Evolutionary conservation across 73 alveolate genomes (phyloP).

Genomic region (Paramecium caudatum): DNA sequence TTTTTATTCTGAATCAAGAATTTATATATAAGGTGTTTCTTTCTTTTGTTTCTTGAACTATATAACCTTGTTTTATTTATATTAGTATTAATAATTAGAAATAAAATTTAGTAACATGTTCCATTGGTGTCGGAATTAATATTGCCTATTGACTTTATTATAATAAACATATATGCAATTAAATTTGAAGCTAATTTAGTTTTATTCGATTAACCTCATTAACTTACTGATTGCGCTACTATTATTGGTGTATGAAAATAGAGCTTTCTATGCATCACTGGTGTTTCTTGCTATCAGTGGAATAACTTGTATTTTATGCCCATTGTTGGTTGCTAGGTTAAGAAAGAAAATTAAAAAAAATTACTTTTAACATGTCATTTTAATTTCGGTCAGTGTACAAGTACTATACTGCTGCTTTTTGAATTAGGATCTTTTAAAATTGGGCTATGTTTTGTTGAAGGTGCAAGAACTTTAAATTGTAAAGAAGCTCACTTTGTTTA

Average conservation of each 20-base stretch:
- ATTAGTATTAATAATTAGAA: too few relatives aligned
- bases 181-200: constrained; percentile 26
- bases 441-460: background rate
- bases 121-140: too few relatives aligned
- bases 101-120: too few relatives aligned
- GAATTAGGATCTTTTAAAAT: background rate
- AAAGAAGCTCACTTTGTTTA: background rate
- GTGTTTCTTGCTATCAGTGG: constrained; percentile 1
- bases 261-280: background rate
- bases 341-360: background rate
- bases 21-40: too few relatives aligned
- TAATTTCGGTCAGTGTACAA: background rate
- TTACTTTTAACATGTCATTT: background rate
- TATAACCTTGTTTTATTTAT: too few relatives aligned
- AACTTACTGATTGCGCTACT: constrained; percentile 9
- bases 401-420: constrained; percentile 13
- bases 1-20: too few relatives aligned
- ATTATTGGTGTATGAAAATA: background rate
- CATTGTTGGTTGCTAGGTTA: background rate
- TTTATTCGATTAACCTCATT: background rate
- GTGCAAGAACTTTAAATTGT: background rate
- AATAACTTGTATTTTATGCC: background rate
- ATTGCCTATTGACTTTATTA: too few relatives aligned
- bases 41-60: too few relatives aligned
- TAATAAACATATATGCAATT: too few relatives aligned